These are phyloP conservation scores for Oryza australiensis DNA, from an alignment of 176 grass and related monocot species.

Conservation along the genomic window DNA sequence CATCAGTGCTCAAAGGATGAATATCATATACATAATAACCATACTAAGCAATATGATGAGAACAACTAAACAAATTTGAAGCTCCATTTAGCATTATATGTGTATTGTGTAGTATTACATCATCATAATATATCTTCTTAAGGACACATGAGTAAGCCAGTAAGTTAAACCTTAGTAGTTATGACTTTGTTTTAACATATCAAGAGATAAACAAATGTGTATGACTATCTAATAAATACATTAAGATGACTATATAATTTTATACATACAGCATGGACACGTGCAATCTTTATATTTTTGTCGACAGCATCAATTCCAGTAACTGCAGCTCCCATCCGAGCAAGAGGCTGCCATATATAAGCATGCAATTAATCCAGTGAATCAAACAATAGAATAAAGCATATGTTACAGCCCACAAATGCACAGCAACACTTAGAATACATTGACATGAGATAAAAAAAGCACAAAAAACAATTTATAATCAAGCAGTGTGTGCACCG, in stretches of 20 bases:
- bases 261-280: conserved; percentile 80
- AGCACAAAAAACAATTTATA: neutral
- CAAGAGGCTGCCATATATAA: conserved; percentile 66
- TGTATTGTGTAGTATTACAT: conserved; percentile 15
- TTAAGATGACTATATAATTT: conserved; percentile 22
- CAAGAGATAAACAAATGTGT: conserved; percentile 22
- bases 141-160: neutral
- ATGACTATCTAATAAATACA: conserved; percentile 8
- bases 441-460: neutral
- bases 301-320: conserved; percentile 93
- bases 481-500: neutral
- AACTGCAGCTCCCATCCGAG: conserved; percentile 82
- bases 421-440: neutral
- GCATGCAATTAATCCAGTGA: neutral
- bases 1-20: conserved; percentile 1
- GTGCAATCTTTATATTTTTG: conserved; percentile 91
- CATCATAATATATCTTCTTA: neutral
- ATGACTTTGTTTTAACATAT: neutral
- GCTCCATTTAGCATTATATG: neutral
- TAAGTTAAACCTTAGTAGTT: neutral
- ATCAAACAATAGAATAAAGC: conserved; percentile 7
- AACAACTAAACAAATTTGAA: neutral
- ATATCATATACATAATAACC: neutral
- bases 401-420: neutral
- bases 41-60: neutral